Evolutionary conservation across 176 grass and related monocot species (phyloP).

Genomic region (Phragmites australis): DNA sequence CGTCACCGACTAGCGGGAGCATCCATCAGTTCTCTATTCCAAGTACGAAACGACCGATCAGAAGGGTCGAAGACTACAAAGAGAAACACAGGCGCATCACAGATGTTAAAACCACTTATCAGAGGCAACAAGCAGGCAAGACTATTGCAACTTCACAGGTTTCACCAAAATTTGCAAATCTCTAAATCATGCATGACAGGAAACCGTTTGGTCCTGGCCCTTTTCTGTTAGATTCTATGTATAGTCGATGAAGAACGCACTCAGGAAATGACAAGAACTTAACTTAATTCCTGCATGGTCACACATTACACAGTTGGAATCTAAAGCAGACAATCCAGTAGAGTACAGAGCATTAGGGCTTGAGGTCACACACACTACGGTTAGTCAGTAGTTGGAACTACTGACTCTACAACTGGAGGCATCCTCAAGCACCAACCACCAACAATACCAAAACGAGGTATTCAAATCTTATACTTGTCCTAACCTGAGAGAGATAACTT

Average conservation of each 20-base stretch:
- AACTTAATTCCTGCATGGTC: neutral
- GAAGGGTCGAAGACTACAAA: too few relatives aligned
- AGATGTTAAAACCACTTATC: too few relatives aligned
- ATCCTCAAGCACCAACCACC: constrained; percentile 9
- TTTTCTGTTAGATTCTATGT: neutral
- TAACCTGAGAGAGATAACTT: constrained; percentile 1
- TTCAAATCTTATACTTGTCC: constrained; percentile 14
- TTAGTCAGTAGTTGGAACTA: neutral
- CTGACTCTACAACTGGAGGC: neutral
- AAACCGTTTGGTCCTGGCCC: too few relatives aligned
- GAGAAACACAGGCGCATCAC: too few relatives aligned
- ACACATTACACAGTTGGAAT: neutral
- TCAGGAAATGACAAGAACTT: neutral
- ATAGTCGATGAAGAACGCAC: neutral
- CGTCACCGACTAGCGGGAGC: too few relatives aligned
- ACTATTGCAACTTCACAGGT: neutral
- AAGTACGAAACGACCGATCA: too few relatives aligned
- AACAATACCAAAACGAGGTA: neutral
- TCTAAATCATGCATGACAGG: neutral
- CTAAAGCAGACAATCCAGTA: neutral
- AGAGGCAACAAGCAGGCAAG: neutral
- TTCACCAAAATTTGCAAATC: neutral
- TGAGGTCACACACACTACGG: constrained; percentile 11
- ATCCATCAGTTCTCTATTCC: too few relatives aligned
- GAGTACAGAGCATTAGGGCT: neutral